Base-by-base conservation (phyloP, 257 asterid species). In the Echites panduratus region DNA sequence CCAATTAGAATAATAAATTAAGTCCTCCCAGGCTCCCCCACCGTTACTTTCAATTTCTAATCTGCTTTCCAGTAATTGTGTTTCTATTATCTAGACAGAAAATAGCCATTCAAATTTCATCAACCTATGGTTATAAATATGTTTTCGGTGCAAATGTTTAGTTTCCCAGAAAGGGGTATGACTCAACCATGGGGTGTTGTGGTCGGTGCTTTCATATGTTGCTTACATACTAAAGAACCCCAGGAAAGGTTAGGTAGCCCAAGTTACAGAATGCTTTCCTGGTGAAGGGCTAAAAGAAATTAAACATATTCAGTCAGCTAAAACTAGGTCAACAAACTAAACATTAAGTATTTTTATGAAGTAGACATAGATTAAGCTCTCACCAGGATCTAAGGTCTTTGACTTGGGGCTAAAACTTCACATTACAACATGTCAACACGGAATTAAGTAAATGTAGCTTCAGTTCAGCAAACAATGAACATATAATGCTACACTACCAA, bases 301-400 rank as follows among this genome's bases (percentile, higher is more conserved):
- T 26, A 58, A 26, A 24, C 27, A 11, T 11, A 12, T 58, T 41
- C 45, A 45, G 49, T 13, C 38, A 44, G 56, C 35, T 24, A 13
- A 68, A 45, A 35, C 72, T 45, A 63, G 68, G 38, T 61, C n/a
- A 32, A 66, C n/a, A 32, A 66, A 44, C 71, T 62, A 16, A 35
- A 62, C 45, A 61, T 6, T 19, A 12, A 27, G 13, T 14, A 9
- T 58, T 58, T 4, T 26, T 9, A 3, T 22, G 63, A 56, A 56
- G 63, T 16, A 29, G 44, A 61, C 66, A 57, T 11, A 61, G 20
- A 17, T 29, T 11, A 29, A 61, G 5, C 13, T 61, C 41, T 38
- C 38, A 26, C 16, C 65, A 26, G 59, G 27, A 16, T 53, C 59
- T 20, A 24, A 53, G 59, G 7, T 45, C 14, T 49, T 49, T 49